Conservation (phyloP, 2,329 filamentous ascomycete genomes). For the Aphanocladium album region DNA sequence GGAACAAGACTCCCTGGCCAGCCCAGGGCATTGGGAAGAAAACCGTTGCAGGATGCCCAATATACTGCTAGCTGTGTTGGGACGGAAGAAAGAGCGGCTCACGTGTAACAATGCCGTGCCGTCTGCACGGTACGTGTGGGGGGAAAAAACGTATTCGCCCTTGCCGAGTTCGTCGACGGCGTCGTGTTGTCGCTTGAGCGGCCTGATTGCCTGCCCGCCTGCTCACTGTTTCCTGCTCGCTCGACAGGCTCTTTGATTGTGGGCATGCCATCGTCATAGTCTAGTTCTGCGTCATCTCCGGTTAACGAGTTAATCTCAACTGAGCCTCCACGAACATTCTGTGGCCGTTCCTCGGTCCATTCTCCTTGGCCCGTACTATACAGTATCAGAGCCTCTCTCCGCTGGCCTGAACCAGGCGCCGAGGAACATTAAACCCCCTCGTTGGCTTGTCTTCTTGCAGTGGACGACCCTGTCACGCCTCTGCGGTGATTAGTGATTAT, state of each 20-base stretch:
- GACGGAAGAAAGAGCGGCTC: background rate
- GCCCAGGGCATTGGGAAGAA: background rate
- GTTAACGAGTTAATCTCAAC: background rate
- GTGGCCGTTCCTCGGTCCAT: background rate
- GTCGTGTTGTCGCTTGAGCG: background rate
- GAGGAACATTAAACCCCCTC: background rate
- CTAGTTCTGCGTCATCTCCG: background rate
- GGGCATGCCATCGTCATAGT: background rate
- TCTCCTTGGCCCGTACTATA: background rate
- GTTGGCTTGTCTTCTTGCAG: too few relatives aligned
- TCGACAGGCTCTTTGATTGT: background rate
- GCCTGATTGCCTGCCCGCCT: too few relatives aligned
- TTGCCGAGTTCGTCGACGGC: background rate
- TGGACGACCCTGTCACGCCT: too few relatives aligned
- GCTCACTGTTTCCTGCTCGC: background rate
- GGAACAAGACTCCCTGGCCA: background rate
- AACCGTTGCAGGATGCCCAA: constrained; percentile 8
- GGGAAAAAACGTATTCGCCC: background rate
- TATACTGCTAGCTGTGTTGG: background rate
- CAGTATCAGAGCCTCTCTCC: background rate
- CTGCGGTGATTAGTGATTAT: constrained; percentile 10
- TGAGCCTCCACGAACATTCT: background rate
- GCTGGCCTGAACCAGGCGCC: constrained; percentile 4
- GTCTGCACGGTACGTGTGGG: background rate
- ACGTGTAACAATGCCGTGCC: constrained; percentile 2